phyloP scores from a whole-genome alignment of 1,139 yeast genomes.

The Nakaseomyces delphensis region DNA sequence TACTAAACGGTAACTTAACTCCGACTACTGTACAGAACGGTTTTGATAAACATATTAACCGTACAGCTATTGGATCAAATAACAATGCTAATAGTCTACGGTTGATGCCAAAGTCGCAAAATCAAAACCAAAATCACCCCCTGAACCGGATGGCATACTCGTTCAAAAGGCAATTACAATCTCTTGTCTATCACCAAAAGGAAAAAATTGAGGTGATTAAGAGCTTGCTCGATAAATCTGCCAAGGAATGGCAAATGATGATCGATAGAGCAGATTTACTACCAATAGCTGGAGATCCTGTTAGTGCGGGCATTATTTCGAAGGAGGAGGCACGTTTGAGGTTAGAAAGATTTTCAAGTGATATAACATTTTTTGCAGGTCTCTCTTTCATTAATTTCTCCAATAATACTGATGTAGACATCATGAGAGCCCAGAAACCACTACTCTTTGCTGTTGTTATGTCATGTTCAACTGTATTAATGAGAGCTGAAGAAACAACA shows the following conservation, averaged over 20 bases:
- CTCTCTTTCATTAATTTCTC: constrained; percentile 50
- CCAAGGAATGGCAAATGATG: constrained; percentile 22
- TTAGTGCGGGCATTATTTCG: constrained; percentile 40
- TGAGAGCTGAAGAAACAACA: constrained; percentile 30
- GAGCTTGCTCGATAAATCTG: constrained; percentile 17
- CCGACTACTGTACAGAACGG: not conserved
- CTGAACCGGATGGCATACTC: constrained; percentile 15
- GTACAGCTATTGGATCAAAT: not conserved
- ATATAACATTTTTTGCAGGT: constrained; percentile 35
- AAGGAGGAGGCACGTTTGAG: constrained; percentile 44
- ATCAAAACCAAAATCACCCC: too few species aligned
- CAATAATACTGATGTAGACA: constrained; percentile 37
- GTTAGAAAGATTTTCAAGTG: constrained; percentile 37
- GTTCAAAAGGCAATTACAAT: constrained; percentile 21
- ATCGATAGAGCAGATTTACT: constrained; percentile 19
- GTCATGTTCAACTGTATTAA: constrained; percentile 47
- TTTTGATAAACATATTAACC: constrained; percentile 1
- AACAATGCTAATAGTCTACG: not conserved
- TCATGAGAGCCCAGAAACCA: constrained; percentile 46
- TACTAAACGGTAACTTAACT: not conserved
- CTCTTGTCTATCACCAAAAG: constrained; percentile 22
- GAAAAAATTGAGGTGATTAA: constrained; percentile 21
- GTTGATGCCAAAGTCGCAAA: too few species aligned
- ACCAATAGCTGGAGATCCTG: constrained; percentile 35
- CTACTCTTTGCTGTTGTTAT: constrained; percentile 55